These are phyloP conservation scores for Antitrichia curtipendula DNA, from an alignment of 225 moss, liverwort and hornwort genomes.

Conservation along the genomic window DNA sequence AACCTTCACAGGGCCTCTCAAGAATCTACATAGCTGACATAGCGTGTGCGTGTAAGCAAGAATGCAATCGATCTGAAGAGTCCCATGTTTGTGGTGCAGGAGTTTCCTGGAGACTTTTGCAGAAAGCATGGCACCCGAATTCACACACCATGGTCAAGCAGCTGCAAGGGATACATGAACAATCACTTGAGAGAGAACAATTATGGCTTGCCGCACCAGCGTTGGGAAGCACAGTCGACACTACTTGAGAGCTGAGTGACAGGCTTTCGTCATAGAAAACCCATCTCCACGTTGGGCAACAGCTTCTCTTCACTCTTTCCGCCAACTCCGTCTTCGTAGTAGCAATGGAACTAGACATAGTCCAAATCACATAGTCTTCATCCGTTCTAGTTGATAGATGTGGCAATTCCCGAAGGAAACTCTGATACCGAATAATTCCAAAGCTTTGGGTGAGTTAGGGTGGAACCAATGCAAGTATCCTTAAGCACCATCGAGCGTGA, in stretches of 20 bases:
- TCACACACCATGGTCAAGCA: background rate
- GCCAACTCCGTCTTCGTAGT: background rate
- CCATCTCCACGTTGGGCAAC: background rate
- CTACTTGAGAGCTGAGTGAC: background rate
- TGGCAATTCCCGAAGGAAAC: background rate
- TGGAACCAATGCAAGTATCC: background rate
- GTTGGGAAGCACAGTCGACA: background rate
- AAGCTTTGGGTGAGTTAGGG: background rate
- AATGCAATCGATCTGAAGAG: background rate
- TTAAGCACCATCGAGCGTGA: background rate
- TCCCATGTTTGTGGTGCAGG: background rate
- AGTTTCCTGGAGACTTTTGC: background rate
- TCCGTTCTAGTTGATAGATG: background rate
- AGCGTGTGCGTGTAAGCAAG: background rate
- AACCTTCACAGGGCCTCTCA: background rate
- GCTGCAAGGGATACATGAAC: constrained; percentile 2
- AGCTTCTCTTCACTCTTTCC: background rate
- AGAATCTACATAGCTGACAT: background rate
- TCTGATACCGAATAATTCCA: no score
- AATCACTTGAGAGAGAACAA: background rate
- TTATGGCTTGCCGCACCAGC: background rate
- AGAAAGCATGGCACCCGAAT: background rate
- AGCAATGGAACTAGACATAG: background rate
- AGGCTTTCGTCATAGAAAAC: background rate
- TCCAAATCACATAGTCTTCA: background rate